Base-by-base conservation (phyloP, 2,329 filamentous ascomycete genomes). In the Alternaria ventricosa region DNA sequence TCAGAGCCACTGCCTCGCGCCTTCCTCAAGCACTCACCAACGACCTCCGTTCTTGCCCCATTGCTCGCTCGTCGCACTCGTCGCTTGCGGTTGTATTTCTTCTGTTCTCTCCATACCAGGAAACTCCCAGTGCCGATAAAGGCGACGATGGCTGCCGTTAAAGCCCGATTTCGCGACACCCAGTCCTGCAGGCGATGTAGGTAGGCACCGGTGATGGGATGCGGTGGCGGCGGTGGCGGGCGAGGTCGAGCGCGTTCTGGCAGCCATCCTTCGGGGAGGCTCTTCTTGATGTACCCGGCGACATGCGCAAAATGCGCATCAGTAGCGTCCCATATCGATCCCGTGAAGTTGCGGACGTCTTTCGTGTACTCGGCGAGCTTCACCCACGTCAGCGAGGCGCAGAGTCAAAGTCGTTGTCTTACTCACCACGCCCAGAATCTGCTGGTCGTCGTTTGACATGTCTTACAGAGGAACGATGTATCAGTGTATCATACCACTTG, bases 1-100 rank as follows among this genome's bases (percentile, higher is more conserved):
- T 47, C 49, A 49, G 7, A n/a, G 54, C 18, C 30, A 22, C 6
- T 50, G 41, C 15, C 4, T 20, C 23, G 51, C 33, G 36, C 36
- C 36, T 47, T 28, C 11, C 44, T 44, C 23, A 47, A 47, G 15
- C 41, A 22, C 69, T 47, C 65, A 86, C 84, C 84, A 41, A 91
- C 85, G 57, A 98, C 95, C 80, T 99, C 96, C 67, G 90, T 89
- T 57, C 96, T 87, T 5, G 92, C 93, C 23, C 96, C 96, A 81
- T 93, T 97, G 54, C 87, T 86, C 4, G 93, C 92, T 59, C 92
- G 89, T 81, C 87, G 90, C 11, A 94, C 96, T 66, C 93, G 88
- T 68, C 95, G 88, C 79, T 90, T 90, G 72, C 84, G 85, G 33
- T 82, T 84, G 69, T 86, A 80, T 53, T 84, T 79, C 57, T 86